phyloP scores from a whole-genome alignment of 2,329 filamentous ascomycete genomes.

The Fusarium pininemorale region DNA sequence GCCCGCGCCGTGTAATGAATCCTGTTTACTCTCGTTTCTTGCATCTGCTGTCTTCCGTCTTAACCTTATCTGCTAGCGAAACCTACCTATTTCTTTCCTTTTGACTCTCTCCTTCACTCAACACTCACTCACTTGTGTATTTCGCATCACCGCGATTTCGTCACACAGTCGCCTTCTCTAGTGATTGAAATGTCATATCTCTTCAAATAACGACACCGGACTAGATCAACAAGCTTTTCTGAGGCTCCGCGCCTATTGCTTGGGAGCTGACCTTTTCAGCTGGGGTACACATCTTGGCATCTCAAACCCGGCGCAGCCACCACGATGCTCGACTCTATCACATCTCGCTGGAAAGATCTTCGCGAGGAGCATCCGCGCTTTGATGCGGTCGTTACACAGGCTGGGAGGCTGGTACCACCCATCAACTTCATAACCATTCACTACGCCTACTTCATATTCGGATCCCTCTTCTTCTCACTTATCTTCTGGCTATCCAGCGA shows the following conservation, averaged over 20 bases:
- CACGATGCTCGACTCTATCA: constrained; percentile 36
- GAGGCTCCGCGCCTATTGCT: constrained; percentile 8
- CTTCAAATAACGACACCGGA: constrained; percentile 18
- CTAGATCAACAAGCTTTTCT: background rate
- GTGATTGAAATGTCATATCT: constrained; percentile 25
- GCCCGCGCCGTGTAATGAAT: background rate
- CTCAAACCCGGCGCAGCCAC: background rate
- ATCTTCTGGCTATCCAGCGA: constrained; percentile 69
- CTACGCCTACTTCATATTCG: constrained; percentile 71
- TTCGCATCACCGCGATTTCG: background rate
- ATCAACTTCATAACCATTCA: constrained; percentile 72
- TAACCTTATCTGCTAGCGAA: background rate
- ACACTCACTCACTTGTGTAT: background rate
- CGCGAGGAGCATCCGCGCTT: constrained; percentile 34
- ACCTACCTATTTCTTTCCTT: background rate
- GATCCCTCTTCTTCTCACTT: constrained; percentile 63
- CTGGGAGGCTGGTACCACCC: constrained; percentile 47
- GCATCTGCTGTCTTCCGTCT: background rate
- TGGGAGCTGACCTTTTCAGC: constrained; percentile 18
- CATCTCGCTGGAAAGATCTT: constrained; percentile 33
- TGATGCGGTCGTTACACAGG: background rate
- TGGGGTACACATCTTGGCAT: constrained; percentile 21
- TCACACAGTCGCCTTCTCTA: background rate
- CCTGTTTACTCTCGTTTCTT: background rate
- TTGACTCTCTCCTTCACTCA: background rate